Evolutionary conservation across 129 eudicot genomes (phyloP).

Genomic region (Pseudognaphalium luteoalbum): DNA sequence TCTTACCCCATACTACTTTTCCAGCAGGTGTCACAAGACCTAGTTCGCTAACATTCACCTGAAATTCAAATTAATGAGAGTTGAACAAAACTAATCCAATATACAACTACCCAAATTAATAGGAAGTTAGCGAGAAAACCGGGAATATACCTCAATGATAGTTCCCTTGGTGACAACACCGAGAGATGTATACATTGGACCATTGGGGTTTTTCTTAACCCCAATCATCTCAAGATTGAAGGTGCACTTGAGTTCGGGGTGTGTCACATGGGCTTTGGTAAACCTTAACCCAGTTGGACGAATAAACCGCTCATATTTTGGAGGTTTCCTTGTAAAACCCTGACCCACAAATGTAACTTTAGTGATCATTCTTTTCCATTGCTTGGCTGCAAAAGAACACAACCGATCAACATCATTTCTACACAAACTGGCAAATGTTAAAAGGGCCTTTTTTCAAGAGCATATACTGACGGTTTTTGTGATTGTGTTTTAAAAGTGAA

Average conservation of each 20-base stretch:
- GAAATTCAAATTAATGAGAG: neutral
- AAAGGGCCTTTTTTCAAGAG: neutral
- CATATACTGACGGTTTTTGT: neutral
- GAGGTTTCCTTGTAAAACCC: conserved; percentile 88
- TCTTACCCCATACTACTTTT: conserved; percentile 99
- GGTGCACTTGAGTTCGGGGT: conserved; percentile 97
- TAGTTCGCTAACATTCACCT: conserved; percentile 97
- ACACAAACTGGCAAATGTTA: neutral
- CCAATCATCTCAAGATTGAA: conserved; percentile 91
- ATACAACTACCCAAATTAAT: neutral
- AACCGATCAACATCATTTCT: neutral
- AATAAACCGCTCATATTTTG: conserved; percentile 85
- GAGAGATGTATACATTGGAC: conserved; percentile 88
- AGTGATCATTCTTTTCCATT: conserved; percentile 94
- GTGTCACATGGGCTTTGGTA: conserved; percentile 88
- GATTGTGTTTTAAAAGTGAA: neutral
- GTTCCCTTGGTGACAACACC: conserved; percentile 96
- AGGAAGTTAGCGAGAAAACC: neutral
- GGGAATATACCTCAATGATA: conserved; percentile 66
- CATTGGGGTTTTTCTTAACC: conserved; percentile 92
- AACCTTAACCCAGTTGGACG: conserved; percentile 87
- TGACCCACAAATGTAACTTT: conserved; percentile 91
- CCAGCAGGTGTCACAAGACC: conserved; percentile 99
- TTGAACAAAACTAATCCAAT: neutral
- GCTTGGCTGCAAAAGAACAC: conserved; percentile 64